Evolutionary conservation across 306 rosid genomes (phyloP).

Genomic region (Castanopsis chinensis): DNA sequence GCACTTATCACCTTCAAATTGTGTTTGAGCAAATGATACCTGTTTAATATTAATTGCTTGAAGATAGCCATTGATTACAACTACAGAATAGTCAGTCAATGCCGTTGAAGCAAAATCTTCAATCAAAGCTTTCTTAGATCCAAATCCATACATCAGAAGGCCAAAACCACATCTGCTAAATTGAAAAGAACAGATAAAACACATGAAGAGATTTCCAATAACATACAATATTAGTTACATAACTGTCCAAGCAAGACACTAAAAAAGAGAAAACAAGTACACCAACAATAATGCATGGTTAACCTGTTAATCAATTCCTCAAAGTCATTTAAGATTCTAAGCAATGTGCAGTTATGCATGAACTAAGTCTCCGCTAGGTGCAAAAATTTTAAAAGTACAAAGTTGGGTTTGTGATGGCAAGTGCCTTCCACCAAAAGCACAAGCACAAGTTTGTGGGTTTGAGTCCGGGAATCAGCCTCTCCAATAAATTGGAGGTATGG

Average conservation of each 20-base stretch:
- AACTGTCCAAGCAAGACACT: not conserved
- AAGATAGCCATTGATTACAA: conserved; percentile 90
- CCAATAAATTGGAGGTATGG: no score
- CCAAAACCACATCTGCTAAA: conserved; percentile 63
- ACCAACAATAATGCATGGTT: not conserved
- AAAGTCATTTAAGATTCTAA: not conserved
- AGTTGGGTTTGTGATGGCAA: no score
- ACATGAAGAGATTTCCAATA: not conserved
- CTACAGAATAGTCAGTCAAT: conserved; percentile 59
- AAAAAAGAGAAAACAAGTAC: not conserved
- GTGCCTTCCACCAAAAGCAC: no score
- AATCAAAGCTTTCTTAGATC: conserved; percentile 81
- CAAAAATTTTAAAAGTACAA: not conserved
- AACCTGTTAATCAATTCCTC: no score
- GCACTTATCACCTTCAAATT: not conserved
- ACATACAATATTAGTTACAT: not conserved
- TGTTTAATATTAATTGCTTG: conserved; percentile 75
- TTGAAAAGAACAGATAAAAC: not conserved
- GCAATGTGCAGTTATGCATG: not conserved
- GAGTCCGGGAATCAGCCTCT: no score
- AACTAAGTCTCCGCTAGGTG: not conserved
- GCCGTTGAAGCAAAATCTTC: conserved; percentile 87
- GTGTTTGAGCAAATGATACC: conserved; percentile 33
- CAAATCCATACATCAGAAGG: conserved; percentile 92
- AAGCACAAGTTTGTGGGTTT: no score